Base-by-base conservation (phyloP, 176 grass and related monocot species). In the Aegilops tauschii region DNA sequence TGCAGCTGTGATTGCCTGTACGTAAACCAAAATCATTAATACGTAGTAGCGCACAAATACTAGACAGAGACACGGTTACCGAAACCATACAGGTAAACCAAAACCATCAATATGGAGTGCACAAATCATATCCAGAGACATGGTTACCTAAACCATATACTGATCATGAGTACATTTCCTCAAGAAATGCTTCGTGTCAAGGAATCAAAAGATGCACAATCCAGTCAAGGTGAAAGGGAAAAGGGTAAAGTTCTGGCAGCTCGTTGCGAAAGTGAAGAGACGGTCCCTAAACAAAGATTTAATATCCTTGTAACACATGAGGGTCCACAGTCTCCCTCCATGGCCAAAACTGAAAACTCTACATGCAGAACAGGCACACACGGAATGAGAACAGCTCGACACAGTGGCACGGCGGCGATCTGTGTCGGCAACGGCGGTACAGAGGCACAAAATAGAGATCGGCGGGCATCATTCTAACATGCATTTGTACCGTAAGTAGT, bases 1-100 rank as follows among this genome's bases (percentile, higher is more conserved):
- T 50, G 81, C 54, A 0, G 90, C 83, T 40, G 77, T 87, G 77
- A 97, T 92, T 27, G 88, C 86, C 92, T 97, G 86, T 42, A 93
- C 29, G 18, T 5, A 18, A 81, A 92, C 34, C 21, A 90, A 76
- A 80, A 85, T 63, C 77, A 54, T 54, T 54, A 54, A 18, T 54
- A 18, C 18, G 50, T 17, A 18, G 50, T 54, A 54, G 50, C 50
- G 50, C 16, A 54, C 50, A 54, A 54, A 54, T 54, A 54, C 50
- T 18, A 54, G 16, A 54, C 1, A 54, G 50, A 54, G 50, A 54
- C 50, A 54, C 16, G 16, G 50, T 54, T 54, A 52, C 49, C 13
- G 49, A 52, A 52, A 17, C 49, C 14, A 52, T 52, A 52, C 49
- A 52, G 49, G 49, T 52, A 52, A 52, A 52, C 13, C 49, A 16